Base-by-base conservation (phyloP, 2,329 filamentous ascomycete genomes). In the Aspergillus calidoustus region DNA sequence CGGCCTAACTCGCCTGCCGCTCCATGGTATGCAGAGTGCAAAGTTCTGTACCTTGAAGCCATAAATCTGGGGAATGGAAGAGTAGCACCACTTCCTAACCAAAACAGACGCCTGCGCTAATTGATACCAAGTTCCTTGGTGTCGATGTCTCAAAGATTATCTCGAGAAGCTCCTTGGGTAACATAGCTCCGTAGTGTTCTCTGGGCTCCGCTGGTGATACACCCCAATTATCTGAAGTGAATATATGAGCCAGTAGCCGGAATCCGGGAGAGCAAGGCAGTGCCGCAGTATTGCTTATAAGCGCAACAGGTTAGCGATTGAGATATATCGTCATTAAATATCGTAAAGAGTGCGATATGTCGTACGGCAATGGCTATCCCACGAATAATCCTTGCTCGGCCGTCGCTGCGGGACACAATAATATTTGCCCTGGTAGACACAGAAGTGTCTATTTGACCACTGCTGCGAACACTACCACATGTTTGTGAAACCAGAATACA, bases 221-320 rank as follows among this genome's bases (percentile, higher is more conserved):
- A 52, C 65, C 69, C 68, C 70, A 71, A 55, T 68, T 66, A 17
- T 60, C 38, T 4, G 70, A 71, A 5, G 69, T 63, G 25, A 73
- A 41, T 53, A 72, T 50, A 13, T 60, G 62, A 44, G 51, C 44
- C 19, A 74, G 62, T 31, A 60, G 56, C 34, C 65, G 70, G 55
- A 73, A 72, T 2, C 69, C 68, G 48, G 68, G 66, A 8, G 70
- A 72, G 57, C 66, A 70, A 59, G 66, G 59, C 7, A n/a, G 30
- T 59, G 68, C 68, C 23, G 71, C 72, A 0, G 1, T 28, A 31
- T 69, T 67, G 13, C 56, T 44, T 47, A 72, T 13, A 41, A 41
- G 34, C 4, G 34, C 2, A 15, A 41, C 15, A 15, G 34, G 34
- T 2, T 2, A 4, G 34, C 11, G 34, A 15, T 17, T 41, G 34